Evolutionary conservation across 352 stramenopile species (phyloP).

Genomic region (Globisporangium nunn): DNA sequence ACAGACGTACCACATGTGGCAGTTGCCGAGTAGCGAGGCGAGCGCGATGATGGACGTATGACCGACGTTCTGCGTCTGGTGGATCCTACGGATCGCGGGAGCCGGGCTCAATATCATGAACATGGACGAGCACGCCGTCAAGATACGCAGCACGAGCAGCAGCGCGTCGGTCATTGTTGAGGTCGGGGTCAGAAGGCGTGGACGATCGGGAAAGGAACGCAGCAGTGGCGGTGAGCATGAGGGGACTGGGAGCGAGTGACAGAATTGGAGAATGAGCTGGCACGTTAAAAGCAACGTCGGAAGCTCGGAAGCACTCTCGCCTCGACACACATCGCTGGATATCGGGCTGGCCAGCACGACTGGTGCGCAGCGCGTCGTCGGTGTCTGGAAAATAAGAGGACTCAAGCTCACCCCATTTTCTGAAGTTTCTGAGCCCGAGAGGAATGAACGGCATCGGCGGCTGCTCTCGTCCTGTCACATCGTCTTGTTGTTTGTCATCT

Average conservation of each 20-base stretch:
- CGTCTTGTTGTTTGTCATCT: too few species aligned
- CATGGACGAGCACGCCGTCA: constrained; percentile 27
- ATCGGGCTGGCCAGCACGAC: too few species aligned
- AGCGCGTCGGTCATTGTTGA: constrained; percentile 2
- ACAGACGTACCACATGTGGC: constrained; percentile 24
- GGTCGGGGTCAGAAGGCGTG: too few species aligned
- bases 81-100: constrained; percentile 28
- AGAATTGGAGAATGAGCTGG: background rate
- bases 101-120: constrained; percentile 29
- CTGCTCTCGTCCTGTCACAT: too few species aligned
- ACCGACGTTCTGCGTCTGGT: constrained; percentile 26
- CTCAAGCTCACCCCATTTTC: too few species aligned
- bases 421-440: too few species aligned
- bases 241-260: background rate
- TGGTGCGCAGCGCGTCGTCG: too few species aligned
- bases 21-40: constrained; percentile 30
- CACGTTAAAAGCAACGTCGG: background rate
- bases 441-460: too few species aligned
- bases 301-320: too few species aligned
- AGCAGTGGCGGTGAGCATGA: background rate
- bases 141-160: constrained; percentile 10
- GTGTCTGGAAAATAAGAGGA: too few species aligned
- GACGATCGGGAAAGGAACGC: too few species aligned
- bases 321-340: too few species aligned
- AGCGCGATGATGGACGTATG: constrained; percentile 32